phyloP scores from a whole-genome alignment of 2,329 filamentous ascomycete genomes.

The Chrysoporthe deuterocubensis region DNA sequence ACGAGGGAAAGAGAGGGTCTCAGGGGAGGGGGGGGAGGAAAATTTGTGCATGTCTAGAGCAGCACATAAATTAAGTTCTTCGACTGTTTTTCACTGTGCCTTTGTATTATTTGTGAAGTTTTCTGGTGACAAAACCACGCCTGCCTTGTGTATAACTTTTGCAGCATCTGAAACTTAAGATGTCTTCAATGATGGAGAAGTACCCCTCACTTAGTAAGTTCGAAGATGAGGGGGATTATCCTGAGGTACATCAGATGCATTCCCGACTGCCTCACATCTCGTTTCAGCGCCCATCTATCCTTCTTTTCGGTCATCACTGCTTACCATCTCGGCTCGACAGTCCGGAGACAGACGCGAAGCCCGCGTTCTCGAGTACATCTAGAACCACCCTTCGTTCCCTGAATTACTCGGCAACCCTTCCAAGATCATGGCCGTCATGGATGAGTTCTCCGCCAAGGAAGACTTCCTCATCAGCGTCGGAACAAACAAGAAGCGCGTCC shows the following conservation, averaged over 20 bases:
- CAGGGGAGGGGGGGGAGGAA: too few species aligned
- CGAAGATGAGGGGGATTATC: not conserved
- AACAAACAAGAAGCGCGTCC: constrained; percentile 6
- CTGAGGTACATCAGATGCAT: not conserved
- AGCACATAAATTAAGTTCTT: not conserved
- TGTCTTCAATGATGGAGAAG: not conserved
- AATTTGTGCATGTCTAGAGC: not conserved
- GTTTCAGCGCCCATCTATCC: not conserved
- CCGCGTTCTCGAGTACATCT: not conserved
- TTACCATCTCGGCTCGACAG: not conserved
- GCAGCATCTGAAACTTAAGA: not conserved
- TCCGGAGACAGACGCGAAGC: constrained; percentile 11
- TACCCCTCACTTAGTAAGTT: constrained; percentile 5
- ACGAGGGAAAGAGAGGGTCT: too few species aligned
- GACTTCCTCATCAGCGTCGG: constrained; percentile 18
- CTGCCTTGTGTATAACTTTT: not conserved
- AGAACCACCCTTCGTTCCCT: not conserved
- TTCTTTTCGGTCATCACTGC: not conserved
- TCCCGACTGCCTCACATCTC: not conserved
- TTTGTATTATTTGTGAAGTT: not conserved
- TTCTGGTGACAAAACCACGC: not conserved
- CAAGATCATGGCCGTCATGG: constrained; percentile 9
- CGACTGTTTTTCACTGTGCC: not conserved
- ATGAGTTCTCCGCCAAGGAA: constrained; percentile 7
- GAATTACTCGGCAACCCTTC: constrained; percentile 4